Percentiles rank a stretch among this genome's conserved stretches.
phyloP scores from a whole-genome alignment of 176 grass and related monocot species.

The Stipa capillata region DNA sequence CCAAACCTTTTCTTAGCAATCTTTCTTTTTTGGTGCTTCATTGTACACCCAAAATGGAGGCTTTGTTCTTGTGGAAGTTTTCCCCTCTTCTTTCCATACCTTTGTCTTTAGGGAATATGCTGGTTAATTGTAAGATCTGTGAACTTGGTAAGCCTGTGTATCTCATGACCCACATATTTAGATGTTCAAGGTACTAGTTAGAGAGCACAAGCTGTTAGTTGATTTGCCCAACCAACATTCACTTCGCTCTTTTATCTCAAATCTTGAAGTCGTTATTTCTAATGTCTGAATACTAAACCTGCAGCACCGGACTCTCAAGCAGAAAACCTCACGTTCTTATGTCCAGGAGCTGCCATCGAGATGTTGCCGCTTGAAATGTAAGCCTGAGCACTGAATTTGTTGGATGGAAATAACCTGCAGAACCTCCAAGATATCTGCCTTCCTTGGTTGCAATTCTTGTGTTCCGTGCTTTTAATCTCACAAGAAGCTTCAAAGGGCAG shows the following conservation, averaged over 20 bases:
- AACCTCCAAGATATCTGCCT: background rate
- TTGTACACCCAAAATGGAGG: background rate
- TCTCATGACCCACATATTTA: background rate
- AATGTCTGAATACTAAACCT: background rate
- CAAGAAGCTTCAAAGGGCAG: background rate
- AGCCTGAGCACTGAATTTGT: background rate
- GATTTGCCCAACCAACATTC: background rate
- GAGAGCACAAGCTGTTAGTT: background rate
- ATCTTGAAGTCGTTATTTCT: background rate
- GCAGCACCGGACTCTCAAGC: background rate
- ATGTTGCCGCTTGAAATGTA: slow-evolving; percentile 45
- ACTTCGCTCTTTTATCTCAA: background rate
- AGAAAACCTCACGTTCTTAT: background rate
- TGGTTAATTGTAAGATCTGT: background rate
- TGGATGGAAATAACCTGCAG: background rate
- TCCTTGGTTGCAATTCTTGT: background rate
- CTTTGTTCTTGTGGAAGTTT: background rate
- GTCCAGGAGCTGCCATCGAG: background rate
- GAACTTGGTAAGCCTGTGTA: background rate
- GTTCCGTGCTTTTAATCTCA: slow-evolving; percentile 9
- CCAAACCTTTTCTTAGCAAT: background rate
- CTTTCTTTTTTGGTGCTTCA: background rate
- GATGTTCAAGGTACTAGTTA: background rate
- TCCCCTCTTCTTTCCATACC: background rate
- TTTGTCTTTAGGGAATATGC: background rate